Evolutionary conservation across 176 grass and related monocot genomes (phyloP).

Genomic region (Cymbopogon citratus): DNA sequence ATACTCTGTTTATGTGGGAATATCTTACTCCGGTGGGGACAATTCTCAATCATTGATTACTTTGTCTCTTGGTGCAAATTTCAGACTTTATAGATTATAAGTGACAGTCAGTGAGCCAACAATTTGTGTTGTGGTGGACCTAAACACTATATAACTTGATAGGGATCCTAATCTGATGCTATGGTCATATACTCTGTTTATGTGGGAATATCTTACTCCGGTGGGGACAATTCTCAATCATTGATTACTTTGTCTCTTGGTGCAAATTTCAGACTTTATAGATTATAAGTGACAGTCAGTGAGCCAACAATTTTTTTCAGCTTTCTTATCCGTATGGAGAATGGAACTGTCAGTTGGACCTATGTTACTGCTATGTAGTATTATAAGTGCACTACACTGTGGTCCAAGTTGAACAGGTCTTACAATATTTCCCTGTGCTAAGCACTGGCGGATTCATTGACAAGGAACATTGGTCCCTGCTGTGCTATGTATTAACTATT

Average conservation of each 20-base stretch:
- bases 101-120: constrained; percentile 2
- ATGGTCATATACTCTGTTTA: too few species aligned
- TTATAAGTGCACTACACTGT: background rate
- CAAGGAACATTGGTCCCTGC: constrained; percentile 28
- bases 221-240: constrained; percentile 32
- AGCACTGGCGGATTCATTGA: background rate
- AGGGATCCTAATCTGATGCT: constrained; percentile 21
- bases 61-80: constrained; percentile 13
- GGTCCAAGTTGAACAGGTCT: constrained; percentile 32
- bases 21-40: constrained; percentile 29
- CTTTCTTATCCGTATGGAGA: constrained; percentile 1
- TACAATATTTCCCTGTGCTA: constrained; percentile 18
- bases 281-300: constrained; percentile 13
- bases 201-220: constrained; percentile 17
- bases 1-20: constrained; percentile 19
- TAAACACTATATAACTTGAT: constrained; percentile 13
- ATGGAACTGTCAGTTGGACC: constrained; percentile 14
- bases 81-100: constrained; percentile 28
- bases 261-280: constrained; percentile 23
- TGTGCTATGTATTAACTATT: constrained; percentile 5
- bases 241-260: constrained; percentile 25
- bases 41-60: constrained; percentile 33
- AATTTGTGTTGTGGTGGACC: constrained; percentile 5
- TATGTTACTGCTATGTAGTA: too few species aligned
- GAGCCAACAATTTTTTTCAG: constrained; percentile 12